Percentiles rank a stretch among this genome's conserved stretches.
Evolutionary conservation across 116 monocot species (phyloP).

Genomic region (Posidonia oceanica): DNA sequence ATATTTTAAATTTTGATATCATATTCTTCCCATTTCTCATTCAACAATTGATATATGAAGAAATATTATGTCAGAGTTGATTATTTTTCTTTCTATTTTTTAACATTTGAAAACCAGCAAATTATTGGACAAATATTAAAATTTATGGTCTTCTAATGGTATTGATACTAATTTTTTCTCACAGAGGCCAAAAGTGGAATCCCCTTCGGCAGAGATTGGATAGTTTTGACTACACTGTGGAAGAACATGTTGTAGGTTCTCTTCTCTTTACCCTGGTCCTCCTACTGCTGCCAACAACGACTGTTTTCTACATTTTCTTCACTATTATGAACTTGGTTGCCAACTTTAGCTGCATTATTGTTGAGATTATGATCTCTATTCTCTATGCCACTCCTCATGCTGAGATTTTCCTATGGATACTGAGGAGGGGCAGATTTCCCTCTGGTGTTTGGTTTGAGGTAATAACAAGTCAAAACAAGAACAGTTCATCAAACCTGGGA

Average conservation of each 20-base stretch:
- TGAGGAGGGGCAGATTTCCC: constrained; percentile 53
- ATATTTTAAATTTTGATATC: too few species aligned
- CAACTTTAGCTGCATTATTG: constrained; percentile 22
- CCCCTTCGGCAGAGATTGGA: constrained; percentile 90
- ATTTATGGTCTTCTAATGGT: too few species aligned
- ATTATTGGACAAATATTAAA: too few species aligned
- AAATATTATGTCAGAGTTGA: too few species aligned
- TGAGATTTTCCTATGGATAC: constrained; percentile 62
- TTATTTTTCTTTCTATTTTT: too few species aligned
- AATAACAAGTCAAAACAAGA: background rate
- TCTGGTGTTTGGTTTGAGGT: constrained; percentile 74
- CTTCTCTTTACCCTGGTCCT: constrained; percentile 80
- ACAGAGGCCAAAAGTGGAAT: constrained; percentile 93
- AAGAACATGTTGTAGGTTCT: constrained; percentile 94
- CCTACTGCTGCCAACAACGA: constrained; percentile 83
- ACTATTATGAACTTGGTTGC: constrained; percentile 40
- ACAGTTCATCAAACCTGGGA: background rate
- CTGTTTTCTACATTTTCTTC: constrained; percentile 91
- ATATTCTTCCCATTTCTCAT: too few species aligned
- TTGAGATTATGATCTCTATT: constrained; percentile 56
- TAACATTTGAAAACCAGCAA: too few species aligned
- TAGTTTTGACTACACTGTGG: constrained; percentile 77
- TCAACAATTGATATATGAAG: too few species aligned
- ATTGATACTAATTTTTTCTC: background rate
- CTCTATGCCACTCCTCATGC: constrained; percentile 65